Evolutionary conservation across 2,329 filamentous ascomycete genomes (phyloP).

Genomic region (Cladophialophora bantiana): DNA sequence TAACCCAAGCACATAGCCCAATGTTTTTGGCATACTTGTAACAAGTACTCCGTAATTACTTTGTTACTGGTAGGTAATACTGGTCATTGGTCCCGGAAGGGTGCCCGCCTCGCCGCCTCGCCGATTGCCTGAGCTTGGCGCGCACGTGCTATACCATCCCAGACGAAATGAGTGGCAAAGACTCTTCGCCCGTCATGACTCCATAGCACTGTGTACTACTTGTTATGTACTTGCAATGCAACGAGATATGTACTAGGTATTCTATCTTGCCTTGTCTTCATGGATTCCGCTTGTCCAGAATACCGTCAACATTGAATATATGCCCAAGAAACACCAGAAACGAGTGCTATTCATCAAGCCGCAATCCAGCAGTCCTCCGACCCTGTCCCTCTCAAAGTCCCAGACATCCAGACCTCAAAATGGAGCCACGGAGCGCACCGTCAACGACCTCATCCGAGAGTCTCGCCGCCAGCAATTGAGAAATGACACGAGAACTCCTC

Average conservation of each 20-base stretch:
- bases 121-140: too few relatives aligned
- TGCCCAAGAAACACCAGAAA: slow-evolving; percentile 57
- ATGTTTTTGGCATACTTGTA: too few relatives aligned
- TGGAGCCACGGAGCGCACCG: slow-evolving; percentile 45
- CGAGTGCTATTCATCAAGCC: slow-evolving; percentile 51
- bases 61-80: too few relatives aligned
- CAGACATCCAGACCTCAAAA: slow-evolving; percentile 37
- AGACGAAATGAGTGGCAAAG: background rate
- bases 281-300: background rate
- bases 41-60: too few relatives aligned
- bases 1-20: too few relatives aligned
- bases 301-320: slow-evolving; percentile 36
- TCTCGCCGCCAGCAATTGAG: slow-evolving; percentile 53
- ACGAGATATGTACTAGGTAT: background rate
- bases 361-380: slow-evolving; percentile 49
- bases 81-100: too few relatives aligned
- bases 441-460: slow-evolving; percentile 57
- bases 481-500: slow-evolving; percentile 27
- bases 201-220: background rate
- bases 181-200: background rate
- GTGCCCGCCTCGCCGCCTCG: too few relatives aligned
- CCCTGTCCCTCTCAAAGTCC: slow-evolving; percentile 45
- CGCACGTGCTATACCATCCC: background rate
- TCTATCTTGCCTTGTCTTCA: background rate
- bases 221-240: background rate